Evolutionary conservation across 1,284 basidiomycete genomes (phyloP).

Genomic region (Trametes hirsuta): DNA sequence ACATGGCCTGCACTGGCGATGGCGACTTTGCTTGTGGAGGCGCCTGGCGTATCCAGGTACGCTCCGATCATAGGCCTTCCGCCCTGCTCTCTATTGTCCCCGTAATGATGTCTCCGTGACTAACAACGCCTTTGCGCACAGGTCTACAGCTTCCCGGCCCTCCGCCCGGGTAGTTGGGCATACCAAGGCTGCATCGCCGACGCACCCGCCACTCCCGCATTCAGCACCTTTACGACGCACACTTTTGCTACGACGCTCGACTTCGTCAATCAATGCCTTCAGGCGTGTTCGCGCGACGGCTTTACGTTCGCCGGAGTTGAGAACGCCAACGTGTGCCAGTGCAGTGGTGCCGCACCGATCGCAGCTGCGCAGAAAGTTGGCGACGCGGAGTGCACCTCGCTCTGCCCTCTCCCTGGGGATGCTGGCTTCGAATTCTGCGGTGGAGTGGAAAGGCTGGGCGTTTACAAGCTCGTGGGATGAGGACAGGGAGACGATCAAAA

Average conservation of each 20-base stretch:
- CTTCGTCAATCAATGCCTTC: conserved; percentile 24
- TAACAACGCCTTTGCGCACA: not conserved
- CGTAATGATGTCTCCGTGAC: no score
- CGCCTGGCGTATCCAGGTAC: conserved; percentile 28
- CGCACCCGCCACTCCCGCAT: conserved; percentile 14
- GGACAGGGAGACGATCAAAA: not conserved
- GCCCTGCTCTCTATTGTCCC: not conserved
- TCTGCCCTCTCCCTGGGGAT: conserved; percentile 23
- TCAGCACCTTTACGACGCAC: conserved; percentile 4
- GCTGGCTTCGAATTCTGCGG: conserved; percentile 26
- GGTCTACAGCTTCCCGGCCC: conserved; percentile 22
- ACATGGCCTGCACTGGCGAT: conserved; percentile 27
- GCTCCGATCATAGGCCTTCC: not conserved
- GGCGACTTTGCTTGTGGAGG: conserved; percentile 23
- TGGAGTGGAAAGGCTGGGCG: conserved; percentile 16
- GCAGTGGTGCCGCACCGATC: conserved; percentile 8
- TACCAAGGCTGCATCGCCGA: conserved; percentile 22
- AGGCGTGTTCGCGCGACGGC: conserved; percentile 20
- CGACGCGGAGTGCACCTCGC: conserved; percentile 20
- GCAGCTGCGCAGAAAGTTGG: conserved; percentile 3
- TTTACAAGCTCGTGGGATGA: conserved; percentile 7
- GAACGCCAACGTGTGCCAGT: conserved; percentile 18
- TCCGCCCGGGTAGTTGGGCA: conserved; percentile 21
- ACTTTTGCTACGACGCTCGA: conserved; percentile 20
- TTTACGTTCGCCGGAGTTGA: conserved; percentile 23